A percentile compares a stretch with the other conserved stretches of the same genome.
Evolutionary conservation across 805 yeast genomes (phyloP).

Genomic region (Candida methanosorbosa): DNA sequence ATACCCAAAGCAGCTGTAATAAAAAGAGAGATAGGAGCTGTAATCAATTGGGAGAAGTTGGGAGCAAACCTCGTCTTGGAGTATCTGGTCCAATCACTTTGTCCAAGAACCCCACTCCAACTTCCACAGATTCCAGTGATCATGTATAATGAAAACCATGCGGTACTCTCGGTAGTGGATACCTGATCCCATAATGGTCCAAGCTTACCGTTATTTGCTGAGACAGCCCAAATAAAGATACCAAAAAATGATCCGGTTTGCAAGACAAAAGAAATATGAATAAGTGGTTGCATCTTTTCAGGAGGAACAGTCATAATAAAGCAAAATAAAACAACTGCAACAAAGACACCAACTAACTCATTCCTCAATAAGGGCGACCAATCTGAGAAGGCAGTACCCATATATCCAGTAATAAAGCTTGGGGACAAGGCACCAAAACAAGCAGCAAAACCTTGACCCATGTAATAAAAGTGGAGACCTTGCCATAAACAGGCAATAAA

Average conservation of each 20-base stretch:
- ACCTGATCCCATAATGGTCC: conserved; percentile 6
- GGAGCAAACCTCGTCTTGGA: too few relatives aligned
- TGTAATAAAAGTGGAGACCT: too few relatives aligned
- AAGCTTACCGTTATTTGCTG: conserved; percentile 13
- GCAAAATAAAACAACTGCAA: too few relatives aligned
- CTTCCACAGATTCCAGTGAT: conserved; percentile 31
- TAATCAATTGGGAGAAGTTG: conserved; percentile 3
- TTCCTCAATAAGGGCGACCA: too few relatives aligned
- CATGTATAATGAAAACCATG: conserved; percentile 34
- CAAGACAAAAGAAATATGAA: too few relatives aligned
- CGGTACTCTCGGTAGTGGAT: conserved; percentile 12
- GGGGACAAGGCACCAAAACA: too few relatives aligned
- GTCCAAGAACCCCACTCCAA: conserved; percentile 28
- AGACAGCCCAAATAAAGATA: conserved; percentile 21
- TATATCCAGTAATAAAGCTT: too few relatives aligned
- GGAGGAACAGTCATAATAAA: too few relatives aligned
- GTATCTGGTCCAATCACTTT: conserved; percentile 28
- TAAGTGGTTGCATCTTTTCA: conserved; percentile 19
- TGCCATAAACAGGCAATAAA: too few relatives aligned
- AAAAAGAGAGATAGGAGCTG: conserved; percentile 30
- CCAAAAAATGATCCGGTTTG: conserved; percentile 28
- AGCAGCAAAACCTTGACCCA: too few relatives aligned
- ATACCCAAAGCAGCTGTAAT: conserved; percentile 38
- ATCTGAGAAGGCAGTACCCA: too few relatives aligned
- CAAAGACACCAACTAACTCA: too few relatives aligned